Percentiles rank a stretch among this genome's conserved stretches.
Evolutionary conservation across 768 basidiomycete species (phyloP).

Genomic region (Lactifluus piperatus): DNA sequence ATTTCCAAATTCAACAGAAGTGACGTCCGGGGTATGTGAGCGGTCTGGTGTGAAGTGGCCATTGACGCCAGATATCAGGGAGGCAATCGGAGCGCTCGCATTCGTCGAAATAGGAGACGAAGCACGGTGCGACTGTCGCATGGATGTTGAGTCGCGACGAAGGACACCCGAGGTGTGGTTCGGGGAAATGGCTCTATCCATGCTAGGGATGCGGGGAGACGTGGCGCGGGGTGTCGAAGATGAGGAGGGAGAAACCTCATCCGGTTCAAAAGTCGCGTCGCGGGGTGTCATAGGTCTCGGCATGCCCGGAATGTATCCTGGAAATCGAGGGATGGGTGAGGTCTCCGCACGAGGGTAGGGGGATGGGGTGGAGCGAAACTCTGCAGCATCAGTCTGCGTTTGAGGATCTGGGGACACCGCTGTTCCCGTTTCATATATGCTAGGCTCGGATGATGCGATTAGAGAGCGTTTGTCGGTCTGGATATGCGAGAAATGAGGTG

Average conservation of each 20-base stretch:
- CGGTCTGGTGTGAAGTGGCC: slow-evolving; percentile 56
- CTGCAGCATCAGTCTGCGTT: slow-evolving; percentile 36
- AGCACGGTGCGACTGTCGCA: slow-evolving; percentile 37
- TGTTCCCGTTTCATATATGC: slow-evolving; percentile 52
- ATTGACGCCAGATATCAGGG: slow-evolving; percentile 47
- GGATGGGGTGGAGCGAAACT: slow-evolving; percentile 50
- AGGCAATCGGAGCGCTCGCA: slow-evolving; percentile 20
- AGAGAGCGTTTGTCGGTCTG: slow-evolving; percentile 1
- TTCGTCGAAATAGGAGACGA: slow-evolving; percentile 40
- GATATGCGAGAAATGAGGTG: background rate
- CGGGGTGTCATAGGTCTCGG: slow-evolving; percentile 87
- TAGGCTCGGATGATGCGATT: slow-evolving; percentile 19
- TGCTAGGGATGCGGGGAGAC: slow-evolving; percentile 42
- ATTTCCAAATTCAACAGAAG: slow-evolving; percentile 18
- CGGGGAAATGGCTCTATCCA: slow-evolving; percentile 28
- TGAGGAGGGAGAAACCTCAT: slow-evolving; percentile 65
- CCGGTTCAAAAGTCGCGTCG: slow-evolving; percentile 52
- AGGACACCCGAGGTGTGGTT: slow-evolving; percentile 32
- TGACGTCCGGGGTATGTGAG: slow-evolving; percentile 20
- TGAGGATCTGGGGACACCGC: slow-evolving; percentile 63
- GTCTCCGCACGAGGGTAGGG: slow-evolving; percentile 43
- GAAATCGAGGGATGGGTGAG: slow-evolving; percentile 48
- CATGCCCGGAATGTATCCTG: slow-evolving; percentile 88
- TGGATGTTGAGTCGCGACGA: slow-evolving; percentile 45
- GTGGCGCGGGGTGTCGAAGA: slow-evolving; percentile 70